Evolutionary conservation across 495 filamentous ascomycete species (phyloP), one percentile per base, ranked within the genome.

Genomic region (Penicillium macrosclerotiorum): DNA sequence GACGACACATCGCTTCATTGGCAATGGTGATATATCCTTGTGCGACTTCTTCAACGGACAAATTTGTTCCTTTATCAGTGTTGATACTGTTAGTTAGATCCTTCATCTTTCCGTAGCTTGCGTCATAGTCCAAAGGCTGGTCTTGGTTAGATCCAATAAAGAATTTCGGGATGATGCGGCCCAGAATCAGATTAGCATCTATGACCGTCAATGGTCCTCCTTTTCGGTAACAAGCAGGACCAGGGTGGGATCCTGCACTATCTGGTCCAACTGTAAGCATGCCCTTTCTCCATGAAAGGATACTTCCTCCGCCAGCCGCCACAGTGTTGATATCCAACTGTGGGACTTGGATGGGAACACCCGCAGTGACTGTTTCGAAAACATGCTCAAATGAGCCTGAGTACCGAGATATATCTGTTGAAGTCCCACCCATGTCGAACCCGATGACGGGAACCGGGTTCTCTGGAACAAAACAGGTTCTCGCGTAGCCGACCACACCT

Each of bases 271-370:
- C 92, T 12, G 93, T 89, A 56, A 97, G 96, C 8, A 97, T 72
- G 5, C 93, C 92, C 49, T 97, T 96, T 32, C 83, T 80, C 76
- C 85, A 97, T 56, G 90, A 89, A 3, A 97, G 76, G 35, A 89
- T 81, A 4, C 89, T 95, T 13, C 92, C 92, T 42, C 92, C 92
- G 30, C 92, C 92, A 14, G 92, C 92, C 13, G 92, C 92, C 22
- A 97, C 92, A 0, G 93, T 98, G 65, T 97, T 97, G 68, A 98
- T 96, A 68, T 98, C 93, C 1, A 98, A 79, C 56, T 97, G 93
- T 0, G 93, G 93, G 0, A 85, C 90, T 55, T 97, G 93, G 26
- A 97, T 94, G 0, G 90, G 90, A 5, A 98, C 89, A 18, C 93
- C 93, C 2, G 93, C 93, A 1, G 94, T 94, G 0, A 91, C 96